Conservation (phyloP, 2,329 filamentous ascomycete species). For the Sordariomycetes sp. region DNA sequence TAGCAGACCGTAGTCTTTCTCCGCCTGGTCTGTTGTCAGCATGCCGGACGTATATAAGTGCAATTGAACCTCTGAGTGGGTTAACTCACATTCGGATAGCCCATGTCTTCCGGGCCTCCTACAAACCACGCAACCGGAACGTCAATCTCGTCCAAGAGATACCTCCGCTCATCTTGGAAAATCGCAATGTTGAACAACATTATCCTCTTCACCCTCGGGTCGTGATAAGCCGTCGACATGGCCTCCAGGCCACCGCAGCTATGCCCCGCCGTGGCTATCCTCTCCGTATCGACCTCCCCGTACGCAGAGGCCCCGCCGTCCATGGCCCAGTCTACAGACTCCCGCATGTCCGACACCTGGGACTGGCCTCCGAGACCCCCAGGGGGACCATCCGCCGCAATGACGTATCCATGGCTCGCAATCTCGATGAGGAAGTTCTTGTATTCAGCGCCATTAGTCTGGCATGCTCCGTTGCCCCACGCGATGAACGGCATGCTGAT, state of each 20-base stretch:
- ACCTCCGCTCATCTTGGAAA: constrained; percentile 1
- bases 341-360: neutral
- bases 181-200: constrained; percentile 1
- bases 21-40: neutral
- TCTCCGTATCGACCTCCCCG: neutral
- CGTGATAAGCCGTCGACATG: constrained; percentile 1
- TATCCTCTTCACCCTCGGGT: neutral
- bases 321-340: neutral
- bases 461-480: constrained; percentile 1
- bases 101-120: neutral
- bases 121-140: constrained; percentile 2
- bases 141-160: neutral
- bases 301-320: neutral
- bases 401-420: constrained; percentile 2
- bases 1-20: neutral
- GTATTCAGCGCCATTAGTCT: neutral
- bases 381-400: neutral
- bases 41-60: neutral
- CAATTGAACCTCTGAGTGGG: no score
- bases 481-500: constrained; percentile 1
- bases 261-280: neutral
- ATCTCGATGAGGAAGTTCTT: constrained; percentile 1
- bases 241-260: constrained; percentile 3
- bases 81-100: neutral
- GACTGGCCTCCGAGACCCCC: neutral